Conservation (phyloP, 352 stramenopile genomes). For the Globisporangium barbulae region DNA sequence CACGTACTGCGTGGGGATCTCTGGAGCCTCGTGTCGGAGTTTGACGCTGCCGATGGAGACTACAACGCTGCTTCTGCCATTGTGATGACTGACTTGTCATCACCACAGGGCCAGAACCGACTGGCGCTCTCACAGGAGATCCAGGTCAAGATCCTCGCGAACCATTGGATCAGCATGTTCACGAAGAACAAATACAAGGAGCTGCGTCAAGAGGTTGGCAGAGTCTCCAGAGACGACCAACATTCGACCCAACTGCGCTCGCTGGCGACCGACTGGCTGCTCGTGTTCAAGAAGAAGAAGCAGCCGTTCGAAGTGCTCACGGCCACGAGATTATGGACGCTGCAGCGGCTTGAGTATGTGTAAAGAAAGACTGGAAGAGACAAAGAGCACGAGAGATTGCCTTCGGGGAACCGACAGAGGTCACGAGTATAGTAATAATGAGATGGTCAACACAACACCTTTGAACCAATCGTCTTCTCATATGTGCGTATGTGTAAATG, state of each 20-base stretch:
- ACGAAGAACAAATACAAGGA: slow-evolving; percentile 37
- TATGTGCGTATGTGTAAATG: too few species aligned
- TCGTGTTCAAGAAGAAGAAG: slow-evolving; percentile 40
- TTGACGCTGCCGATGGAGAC: slow-evolving; percentile 38
- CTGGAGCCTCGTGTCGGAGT: slow-evolving; percentile 40
- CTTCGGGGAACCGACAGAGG: neutral
- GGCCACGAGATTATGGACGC: slow-evolving; percentile 30
- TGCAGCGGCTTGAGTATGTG: slow-evolving; percentile 38
- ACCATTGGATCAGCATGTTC: slow-evolving; percentile 56
- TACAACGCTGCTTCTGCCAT: slow-evolving; percentile 25
- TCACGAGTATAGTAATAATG: neutral
- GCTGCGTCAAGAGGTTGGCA: slow-evolving; percentile 33
- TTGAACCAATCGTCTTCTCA: neutral
- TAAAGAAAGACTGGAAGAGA: neutral
- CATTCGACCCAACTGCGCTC: slow-evolving; percentile 1
- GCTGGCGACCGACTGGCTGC: slow-evolving; percentile 36
- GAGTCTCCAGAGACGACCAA: slow-evolving; percentile 2
- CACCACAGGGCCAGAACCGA: neutral
- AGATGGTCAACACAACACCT: too few species aligned
- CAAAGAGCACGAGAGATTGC: neutral
- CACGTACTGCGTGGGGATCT: slow-evolving; percentile 51
- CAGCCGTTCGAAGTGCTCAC: slow-evolving; percentile 46
- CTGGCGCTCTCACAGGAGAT: slow-evolving; percentile 23
- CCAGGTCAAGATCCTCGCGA: slow-evolving; percentile 39
- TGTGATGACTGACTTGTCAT: neutral